Evolutionary conservation across 148 eudicot genomes (phyloP).

Genomic region (Rhododendron williamsianum): DNA sequence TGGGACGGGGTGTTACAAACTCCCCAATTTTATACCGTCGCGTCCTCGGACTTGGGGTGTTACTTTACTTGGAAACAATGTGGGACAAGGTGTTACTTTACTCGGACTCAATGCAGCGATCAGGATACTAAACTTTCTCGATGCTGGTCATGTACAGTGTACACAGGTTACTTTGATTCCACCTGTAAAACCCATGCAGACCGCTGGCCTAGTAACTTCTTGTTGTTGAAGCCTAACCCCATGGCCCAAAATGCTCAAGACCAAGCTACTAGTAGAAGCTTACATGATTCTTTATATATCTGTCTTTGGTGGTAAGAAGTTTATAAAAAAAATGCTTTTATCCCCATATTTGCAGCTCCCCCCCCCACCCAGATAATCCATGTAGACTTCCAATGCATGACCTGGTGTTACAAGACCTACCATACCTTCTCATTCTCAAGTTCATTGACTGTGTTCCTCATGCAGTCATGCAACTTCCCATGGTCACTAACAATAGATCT

Average conservation of each 20-base stretch:
- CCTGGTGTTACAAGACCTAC: background rate
- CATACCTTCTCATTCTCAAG: conserved; percentile 78
- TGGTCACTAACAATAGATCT: conserved; percentile 35
- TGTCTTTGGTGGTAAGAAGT: background rate
- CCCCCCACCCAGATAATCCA: background rate
- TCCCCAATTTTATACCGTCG: too few species aligned
- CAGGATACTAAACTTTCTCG: too few species aligned
- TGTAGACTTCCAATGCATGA: background rate
- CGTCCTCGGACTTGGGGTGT: too few species aligned
- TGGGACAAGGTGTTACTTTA: too few species aligned
- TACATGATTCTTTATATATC: background rate
- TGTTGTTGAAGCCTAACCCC: background rate
- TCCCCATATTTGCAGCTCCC: background rate
- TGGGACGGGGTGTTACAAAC: too few species aligned
- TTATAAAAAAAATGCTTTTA: background rate
- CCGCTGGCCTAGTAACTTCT: too few species aligned
- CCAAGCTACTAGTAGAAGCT: background rate
- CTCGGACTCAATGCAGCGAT: too few species aligned
- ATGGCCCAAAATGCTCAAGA: background rate
- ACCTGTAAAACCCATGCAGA: too few species aligned
- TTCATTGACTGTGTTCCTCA: conserved; percentile 42
- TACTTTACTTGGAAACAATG: too few species aligned
- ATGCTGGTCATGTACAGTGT: too few species aligned
- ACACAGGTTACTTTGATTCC: too few species aligned
- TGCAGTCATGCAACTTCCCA: conserved; percentile 27